These are phyloP conservation scores for Trichoderma aggressivum DNA, from an alignment of 2,329 filamentous ascomycete genomes.

Conservation along the genomic window DNA sequence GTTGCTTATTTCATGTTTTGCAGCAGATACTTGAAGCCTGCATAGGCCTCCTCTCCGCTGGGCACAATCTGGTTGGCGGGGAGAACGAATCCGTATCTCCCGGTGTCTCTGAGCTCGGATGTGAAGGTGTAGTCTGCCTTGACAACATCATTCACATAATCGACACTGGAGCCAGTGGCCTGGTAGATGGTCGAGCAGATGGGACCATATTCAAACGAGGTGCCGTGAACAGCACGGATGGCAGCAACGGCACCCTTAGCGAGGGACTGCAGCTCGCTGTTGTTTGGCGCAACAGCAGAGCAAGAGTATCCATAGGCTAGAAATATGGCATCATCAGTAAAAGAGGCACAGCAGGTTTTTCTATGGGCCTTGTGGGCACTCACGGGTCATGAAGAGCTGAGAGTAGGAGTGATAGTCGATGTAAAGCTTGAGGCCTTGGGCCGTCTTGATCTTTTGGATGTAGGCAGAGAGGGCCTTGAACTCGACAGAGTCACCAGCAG, in stretches of 20 bases:
- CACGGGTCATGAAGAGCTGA: constrained; percentile 59
- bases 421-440: constrained; percentile 55
- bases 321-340: constrained; percentile 43
- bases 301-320: constrained; percentile 59
- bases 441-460: constrained; percentile 31
- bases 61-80: constrained; percentile 42
- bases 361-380: constrained; percentile 44
- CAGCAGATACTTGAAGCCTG: constrained; percentile 58
- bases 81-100: constrained; percentile 42
- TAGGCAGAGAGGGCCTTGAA: constrained; percentile 44
- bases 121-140: constrained; percentile 42
- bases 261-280: constrained; percentile 47
- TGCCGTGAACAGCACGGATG: constrained; percentile 43
- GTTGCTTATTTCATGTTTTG: constrained; percentile 36
- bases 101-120: constrained; percentile 38
- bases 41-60: constrained; percentile 42
- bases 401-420: constrained; percentile 65
- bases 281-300: constrained; percentile 42
- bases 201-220: constrained; percentile 43
- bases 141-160: constrained; percentile 44
- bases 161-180: constrained; percentile 45
- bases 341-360: not conserved
- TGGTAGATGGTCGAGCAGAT: constrained; percentile 62
- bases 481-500: constrained; percentile 49
- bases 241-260: constrained; percentile 48